Evolutionary conservation across 805 yeast genomes (phyloP), one percentile per base, ranked within the genome.

Genomic region (Jamesozyma hellenica): DNA sequence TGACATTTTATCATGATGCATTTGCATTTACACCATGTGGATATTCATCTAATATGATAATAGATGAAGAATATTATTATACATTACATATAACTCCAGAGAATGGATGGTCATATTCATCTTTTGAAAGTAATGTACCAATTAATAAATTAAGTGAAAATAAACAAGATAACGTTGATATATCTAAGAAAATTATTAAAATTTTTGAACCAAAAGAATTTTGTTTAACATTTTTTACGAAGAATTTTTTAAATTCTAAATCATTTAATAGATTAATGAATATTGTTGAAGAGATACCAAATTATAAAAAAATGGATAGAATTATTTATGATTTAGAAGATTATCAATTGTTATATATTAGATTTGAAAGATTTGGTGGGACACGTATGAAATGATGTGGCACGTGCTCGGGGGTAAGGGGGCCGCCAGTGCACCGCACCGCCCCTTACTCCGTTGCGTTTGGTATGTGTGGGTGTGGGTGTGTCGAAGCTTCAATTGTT

Each of bases 61-160:
- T 82, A 34, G 67, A 75, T 34, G 73, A 69, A 32, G 70, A 72
- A 49, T 76, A 75, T 54, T 82, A 79, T 58, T 82, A 82, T 56
- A 90, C 96, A 8, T 68, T 88, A 42, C 97, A 92, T 58, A 83
- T 92, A 32, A 92, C 98, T 0, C 97, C 97, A 0, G 97, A 92
- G 58, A 58, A 68, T 17, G 95, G 90, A 28, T 90, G 94, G 86
- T 85, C 96, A 4, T 90, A 90, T 61, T 97, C 97, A 4, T 83
- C 95, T 9, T 92, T 92, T 60, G 97, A 92, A 59, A 78, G 96
- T 16, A 90, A 85, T 59, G 84, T 78, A 31, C 79, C 82, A 7
- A 64, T 74, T 10, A 50, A 47, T 36, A 45, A 61, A 34, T 42
- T 66, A 39, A 46, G 68, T 52, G 33, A 48, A 50, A 45, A 59